Base-by-base conservation (phyloP, 139 green algal species). In the Eudorina sp. region DNA sequence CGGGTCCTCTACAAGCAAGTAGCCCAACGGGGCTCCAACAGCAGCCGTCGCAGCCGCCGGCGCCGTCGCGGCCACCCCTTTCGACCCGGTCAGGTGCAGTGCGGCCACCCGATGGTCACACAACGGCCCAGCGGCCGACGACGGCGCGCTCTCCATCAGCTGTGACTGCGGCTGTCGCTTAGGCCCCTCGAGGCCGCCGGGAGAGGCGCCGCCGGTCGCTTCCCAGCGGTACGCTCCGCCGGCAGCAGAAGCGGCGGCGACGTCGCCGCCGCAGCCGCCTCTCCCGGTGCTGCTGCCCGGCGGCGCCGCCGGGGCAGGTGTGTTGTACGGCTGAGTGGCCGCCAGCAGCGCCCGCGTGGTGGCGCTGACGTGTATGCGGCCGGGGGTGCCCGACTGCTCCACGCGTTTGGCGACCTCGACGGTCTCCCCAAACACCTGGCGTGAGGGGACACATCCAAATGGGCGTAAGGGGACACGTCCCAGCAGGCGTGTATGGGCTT, bases 351-450 rank as follows among this genome's bases (percentile, higher is more conserved):
- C 69, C 36, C 40, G 34, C 69, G 69, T 77, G 3, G 69, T 51
- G 34, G 69, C 19, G 69, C 69, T 77, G 69, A 77, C 69, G 4
- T 53, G 69, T 3, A 77, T 77, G 36, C 69, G 69, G 34, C 69
- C 69, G 2, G 69, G 36, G 36, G 40, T 77, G 38, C 69, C 69
- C 69, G 13, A 13, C 3, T 13, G 11, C 40, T 77, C 69, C 40
- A 77, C 18, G 36, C 69, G 69, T 8, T 77, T 77, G 4, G 69
- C 69, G 4, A 53, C 34, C 69, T 77, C 69, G 34, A 77, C 69
- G 18, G 69, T 77, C 40, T 77, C 69, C 4, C 69, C 80, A 87
- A 87, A 87, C 6, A 87, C 60, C 60, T 72, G 53, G 21, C 21
- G 55, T 23, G 7, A n/a, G n/a, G n/a, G n/a, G n/a, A n/a, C n/a